phyloP scores from a whole-genome alignment of 2,329 filamentous ascomycete species.

The Mycosphaerella sp. region DNA sequence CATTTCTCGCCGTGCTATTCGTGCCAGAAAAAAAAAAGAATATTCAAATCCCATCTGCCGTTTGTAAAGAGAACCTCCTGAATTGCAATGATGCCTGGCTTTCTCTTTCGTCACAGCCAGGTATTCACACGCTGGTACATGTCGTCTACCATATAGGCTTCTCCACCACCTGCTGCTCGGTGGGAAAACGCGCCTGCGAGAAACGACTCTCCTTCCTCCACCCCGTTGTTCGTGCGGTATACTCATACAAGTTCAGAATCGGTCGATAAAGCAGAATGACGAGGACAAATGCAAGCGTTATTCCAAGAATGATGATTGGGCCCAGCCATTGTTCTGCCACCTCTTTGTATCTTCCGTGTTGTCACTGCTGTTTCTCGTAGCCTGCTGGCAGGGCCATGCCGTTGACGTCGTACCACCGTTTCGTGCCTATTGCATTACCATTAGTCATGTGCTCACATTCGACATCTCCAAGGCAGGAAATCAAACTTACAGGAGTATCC shows the following conservation, averaged over 20 bases:
- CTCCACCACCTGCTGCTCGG: background rate
- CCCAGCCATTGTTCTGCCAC: conserved; percentile 19
- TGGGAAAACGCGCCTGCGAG: conserved; percentile 2
- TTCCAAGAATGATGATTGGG: conserved; percentile 15
- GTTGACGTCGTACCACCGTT: conserved; percentile 78
- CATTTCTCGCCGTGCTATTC: conserved; percentile 5
- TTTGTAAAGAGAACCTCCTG: background rate
- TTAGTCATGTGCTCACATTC: background rate
- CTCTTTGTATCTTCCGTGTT: conserved; percentile 21
- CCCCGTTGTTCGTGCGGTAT: background rate
- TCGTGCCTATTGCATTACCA: conserved; percentile 56
- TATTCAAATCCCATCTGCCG: background rate
- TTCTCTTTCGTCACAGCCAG: background rate
- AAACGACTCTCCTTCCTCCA: conserved; percentile 3
- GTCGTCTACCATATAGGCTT: background rate
- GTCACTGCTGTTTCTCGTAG: conserved; percentile 55
- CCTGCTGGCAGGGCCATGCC: conserved; percentile 75
- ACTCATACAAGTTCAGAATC: background rate
- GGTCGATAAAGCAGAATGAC: conserved; percentile 15
- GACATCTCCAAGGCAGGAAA: background rate
- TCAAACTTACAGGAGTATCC: conserved; percentile 79
- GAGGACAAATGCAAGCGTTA: conserved; percentile 10
- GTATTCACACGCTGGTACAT: background rate
- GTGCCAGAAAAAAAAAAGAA: background rate
- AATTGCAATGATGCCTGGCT: background rate